Percentiles rank a stretch among this genome's conserved stretches.
Evolutionary conservation across 2,329 filamentous ascomycete species (phyloP).

Genomic region (Penicillium sp.): DNA sequence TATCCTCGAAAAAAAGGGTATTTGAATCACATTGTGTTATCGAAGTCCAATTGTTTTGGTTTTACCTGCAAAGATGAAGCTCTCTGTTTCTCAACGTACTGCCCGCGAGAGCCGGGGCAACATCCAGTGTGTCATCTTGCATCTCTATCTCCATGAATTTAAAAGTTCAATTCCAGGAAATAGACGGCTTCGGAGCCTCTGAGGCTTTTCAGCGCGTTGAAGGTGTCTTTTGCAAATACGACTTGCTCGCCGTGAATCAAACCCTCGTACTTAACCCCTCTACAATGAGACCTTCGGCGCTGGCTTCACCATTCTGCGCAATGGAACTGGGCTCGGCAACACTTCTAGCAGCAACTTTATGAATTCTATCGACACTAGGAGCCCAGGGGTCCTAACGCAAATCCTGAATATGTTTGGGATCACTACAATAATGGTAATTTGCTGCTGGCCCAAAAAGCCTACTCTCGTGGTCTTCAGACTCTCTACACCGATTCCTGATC

Average conservation of each 20-base stretch:
- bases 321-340: slow-evolving; percentile 36
- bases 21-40: too few species aligned
- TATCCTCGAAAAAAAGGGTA: too few species aligned
- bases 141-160: slow-evolving; percentile 15
- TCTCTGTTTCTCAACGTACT: too few species aligned
- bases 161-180: slow-evolving; percentile 28
- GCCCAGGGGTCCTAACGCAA: slow-evolving; percentile 44
- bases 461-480: slow-evolving; percentile 42
- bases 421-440: slow-evolving; percentile 52
- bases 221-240: slow-evolving; percentile 14
- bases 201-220: slow-evolving; percentile 49
- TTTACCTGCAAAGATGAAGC: too few species aligned
- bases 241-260: slow-evolving; percentile 15
- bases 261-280: slow-evolving; percentile 45
- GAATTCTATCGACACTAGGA: slow-evolving; percentile 45
- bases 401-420: slow-evolving; percentile 49
- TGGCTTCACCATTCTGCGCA: slow-evolving; percentile 53
- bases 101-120: too few species aligned
- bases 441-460: slow-evolving; percentile 49
- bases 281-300: slow-evolving; percentile 49
- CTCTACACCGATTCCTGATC: slow-evolving; percentile 54
- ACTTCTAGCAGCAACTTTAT: slow-evolving; percentile 9
- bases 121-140: too few species aligned
- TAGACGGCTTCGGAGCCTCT: slow-evolving; percentile 52
- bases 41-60: too few species aligned